Percentiles rank a stretch among this genome's conserved stretches.
Conservation (phyloP, 768 basidiomycete species). For the Coprinellus aureogranulatus region DNA sequence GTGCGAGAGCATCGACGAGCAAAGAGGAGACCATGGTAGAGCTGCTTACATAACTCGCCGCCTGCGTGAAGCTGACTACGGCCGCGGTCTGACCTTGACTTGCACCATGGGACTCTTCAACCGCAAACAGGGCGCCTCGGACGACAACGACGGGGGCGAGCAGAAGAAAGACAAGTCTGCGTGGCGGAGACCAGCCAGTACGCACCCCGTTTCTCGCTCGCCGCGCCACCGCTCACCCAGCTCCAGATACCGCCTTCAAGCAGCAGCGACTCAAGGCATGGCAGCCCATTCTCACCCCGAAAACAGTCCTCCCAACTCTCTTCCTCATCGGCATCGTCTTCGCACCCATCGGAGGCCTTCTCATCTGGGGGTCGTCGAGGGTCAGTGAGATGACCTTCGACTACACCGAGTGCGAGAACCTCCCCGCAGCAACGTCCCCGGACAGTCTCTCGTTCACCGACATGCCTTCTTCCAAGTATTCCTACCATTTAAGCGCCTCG, state of each 20-base stretch:
- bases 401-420: conserved; percentile 88
- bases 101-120: conserved; percentile 56
- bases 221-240: conserved; percentile 14
- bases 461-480: conserved; percentile 67
- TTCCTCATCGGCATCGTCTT: conserved; percentile 95
- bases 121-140: conserved; percentile 47
- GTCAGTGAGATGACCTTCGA: conserved; percentile 94
- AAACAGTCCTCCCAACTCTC: conserved; percentile 93
- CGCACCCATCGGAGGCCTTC: conserved; percentile 91
- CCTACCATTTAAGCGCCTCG: conserved; percentile 58
- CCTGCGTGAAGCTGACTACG: no score
- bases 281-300: conserved; percentile 98
- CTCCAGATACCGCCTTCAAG: conserved; percentile 93
- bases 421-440: conserved; percentile 41
- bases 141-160: conserved; percentile 44
- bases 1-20: conserved; percentile 41
- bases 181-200: conserved; percentile 84
- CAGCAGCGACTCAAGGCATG: conserved; percentile 99
- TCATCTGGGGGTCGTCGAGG: conserved; percentile 81
- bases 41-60: conserved; percentile 17
- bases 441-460: conserved; percentile 38
- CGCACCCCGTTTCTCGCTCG: conserved; percentile 7
- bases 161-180: conserved; percentile 80
- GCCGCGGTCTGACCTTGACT: conserved; percentile 13
- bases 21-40: conserved; percentile 52